A percentile compares a stretch with the other conserved stretches of the same genome.
Conservation (phyloP, 306 rosid species). For the Dryas drummondii region DNA sequence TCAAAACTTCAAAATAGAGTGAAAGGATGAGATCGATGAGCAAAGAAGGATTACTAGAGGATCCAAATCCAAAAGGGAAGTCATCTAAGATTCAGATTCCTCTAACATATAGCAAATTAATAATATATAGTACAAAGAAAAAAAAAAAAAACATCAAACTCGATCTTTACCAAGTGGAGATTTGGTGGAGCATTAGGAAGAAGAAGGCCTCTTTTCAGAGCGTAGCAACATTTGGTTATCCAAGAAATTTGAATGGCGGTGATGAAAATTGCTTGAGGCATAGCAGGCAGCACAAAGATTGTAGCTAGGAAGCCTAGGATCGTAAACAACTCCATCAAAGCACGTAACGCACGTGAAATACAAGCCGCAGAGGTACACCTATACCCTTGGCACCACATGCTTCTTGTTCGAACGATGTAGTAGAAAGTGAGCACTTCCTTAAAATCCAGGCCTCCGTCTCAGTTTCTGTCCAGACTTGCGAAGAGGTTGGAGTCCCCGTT, state of each 20-base stretch:
- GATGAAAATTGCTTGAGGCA: background rate
- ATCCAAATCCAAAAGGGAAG: too few species aligned
- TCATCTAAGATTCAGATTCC: too few species aligned
- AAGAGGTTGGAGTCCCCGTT: slow-evolving; percentile 1
- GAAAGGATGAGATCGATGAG: too few species aligned
- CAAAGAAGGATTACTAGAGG: too few species aligned
- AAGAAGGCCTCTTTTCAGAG: background rate
- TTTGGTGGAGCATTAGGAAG: background rate
- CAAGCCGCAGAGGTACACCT: background rate
- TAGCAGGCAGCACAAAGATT: slow-evolving; percentile 16
- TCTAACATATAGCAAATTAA: too few species aligned
- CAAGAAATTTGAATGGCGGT: slow-evolving; percentile 13
- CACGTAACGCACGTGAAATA: slow-evolving; percentile 14
- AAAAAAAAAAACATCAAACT: too few species aligned
- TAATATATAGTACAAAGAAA: too few species aligned
- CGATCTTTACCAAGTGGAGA: background rate
- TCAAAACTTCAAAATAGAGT: too few species aligned
- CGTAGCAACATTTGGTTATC: slow-evolving; percentile 10
- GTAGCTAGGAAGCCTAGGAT: too few species aligned
- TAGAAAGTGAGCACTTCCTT: slow-evolving; percentile 15
- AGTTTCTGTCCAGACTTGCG: background rate
- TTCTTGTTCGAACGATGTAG: slow-evolving; percentile 21
- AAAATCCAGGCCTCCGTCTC: slow-evolving; percentile 15
- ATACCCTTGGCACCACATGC: background rate
- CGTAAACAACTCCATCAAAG: too few species aligned